These are phyloP conservation scores for Suillus fuscotomentosus DNA, from an alignment of 768 basidiomycete genomes.

Conservation along the genomic window DNA sequence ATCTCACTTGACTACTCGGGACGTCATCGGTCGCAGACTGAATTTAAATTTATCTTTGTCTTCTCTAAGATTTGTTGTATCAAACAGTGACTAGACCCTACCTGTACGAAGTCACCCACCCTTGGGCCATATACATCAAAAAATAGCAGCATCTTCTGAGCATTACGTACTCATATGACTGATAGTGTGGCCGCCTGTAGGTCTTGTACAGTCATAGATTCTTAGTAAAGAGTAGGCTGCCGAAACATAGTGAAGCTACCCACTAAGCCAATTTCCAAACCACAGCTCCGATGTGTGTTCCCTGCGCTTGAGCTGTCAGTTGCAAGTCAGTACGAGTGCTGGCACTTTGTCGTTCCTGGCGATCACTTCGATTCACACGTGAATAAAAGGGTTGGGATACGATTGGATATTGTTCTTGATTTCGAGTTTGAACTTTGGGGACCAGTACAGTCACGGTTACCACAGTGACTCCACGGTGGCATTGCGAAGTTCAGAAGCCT, in stretches of 20 bases:
- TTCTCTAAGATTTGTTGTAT: neutral
- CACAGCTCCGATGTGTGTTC: neutral
- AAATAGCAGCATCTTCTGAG: neutral
- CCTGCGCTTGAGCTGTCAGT: neutral
- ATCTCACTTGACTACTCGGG: neutral
- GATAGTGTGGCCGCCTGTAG: neutral
- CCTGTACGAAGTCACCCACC: neutral
- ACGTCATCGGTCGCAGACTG: neutral
- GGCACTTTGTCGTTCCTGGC: conserved; percentile 5
- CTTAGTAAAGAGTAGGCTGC: neutral
- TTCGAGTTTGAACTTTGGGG: neutral
- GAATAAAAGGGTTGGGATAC: neutral
- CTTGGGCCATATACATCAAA: neutral
- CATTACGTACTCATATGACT: neutral
- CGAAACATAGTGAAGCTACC: no score
- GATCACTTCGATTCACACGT: neutral
- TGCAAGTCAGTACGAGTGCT: neutral
- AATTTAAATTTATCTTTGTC: neutral
- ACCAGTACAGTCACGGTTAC: neutral
- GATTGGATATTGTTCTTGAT: neutral
- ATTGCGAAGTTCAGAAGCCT: neutral
- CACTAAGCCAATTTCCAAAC: neutral
- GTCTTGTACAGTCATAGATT: neutral
- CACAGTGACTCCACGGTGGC: neutral
- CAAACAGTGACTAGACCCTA: neutral